These are phyloP conservation scores for Purpureocillium takamizusanense DNA, from an alignment of 2,329 filamentous ascomycete species.

Conservation along the genomic window DNA sequence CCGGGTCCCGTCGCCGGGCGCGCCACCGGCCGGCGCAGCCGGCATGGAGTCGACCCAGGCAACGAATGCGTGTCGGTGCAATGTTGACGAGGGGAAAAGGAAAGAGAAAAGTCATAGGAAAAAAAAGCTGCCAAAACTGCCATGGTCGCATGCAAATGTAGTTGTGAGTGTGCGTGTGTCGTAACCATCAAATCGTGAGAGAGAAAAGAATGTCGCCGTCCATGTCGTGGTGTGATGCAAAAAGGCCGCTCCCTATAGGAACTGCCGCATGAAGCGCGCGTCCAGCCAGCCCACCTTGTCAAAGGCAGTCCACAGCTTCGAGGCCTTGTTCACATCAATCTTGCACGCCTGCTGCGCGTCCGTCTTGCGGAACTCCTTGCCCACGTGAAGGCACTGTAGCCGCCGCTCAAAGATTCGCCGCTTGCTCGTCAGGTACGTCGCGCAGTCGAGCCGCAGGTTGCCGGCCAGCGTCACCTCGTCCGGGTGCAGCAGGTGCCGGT, in stretches of 20 bases:
- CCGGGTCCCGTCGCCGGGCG: too few species aligned
- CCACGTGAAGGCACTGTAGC: constrained; percentile 54
- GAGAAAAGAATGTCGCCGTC: background rate
- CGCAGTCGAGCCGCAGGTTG: constrained; percentile 73
- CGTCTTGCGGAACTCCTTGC: constrained; percentile 88
- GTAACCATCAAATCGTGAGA: background rate
- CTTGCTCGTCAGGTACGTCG: constrained; percentile 87
- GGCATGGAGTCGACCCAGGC: background rate
- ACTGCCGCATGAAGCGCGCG: constrained; percentile 30
- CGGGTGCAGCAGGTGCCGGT: constrained; percentile 62
- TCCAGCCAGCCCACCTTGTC: constrained; percentile 81
- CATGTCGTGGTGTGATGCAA: background rate
- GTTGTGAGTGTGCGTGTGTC: background rate
- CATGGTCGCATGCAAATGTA: background rate
- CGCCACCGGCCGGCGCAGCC: background rate
- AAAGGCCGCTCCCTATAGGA: constrained; percentile 12
- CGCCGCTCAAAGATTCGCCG: constrained; percentile 78
- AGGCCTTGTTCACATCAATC: constrained; percentile 96
- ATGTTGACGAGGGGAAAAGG: too few species aligned
- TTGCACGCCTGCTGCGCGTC: constrained; percentile 95
- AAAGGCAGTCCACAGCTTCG: constrained; percentile 83
- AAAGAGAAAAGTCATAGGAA: too few species aligned
- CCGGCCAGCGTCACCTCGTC: constrained; percentile 72
- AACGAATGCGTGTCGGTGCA: background rate
- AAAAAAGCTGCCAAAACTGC: background rate